Conservation (phyloP, 2,329 filamentous ascomycete species). For the Fonsecaea multimorphosa region DNA sequence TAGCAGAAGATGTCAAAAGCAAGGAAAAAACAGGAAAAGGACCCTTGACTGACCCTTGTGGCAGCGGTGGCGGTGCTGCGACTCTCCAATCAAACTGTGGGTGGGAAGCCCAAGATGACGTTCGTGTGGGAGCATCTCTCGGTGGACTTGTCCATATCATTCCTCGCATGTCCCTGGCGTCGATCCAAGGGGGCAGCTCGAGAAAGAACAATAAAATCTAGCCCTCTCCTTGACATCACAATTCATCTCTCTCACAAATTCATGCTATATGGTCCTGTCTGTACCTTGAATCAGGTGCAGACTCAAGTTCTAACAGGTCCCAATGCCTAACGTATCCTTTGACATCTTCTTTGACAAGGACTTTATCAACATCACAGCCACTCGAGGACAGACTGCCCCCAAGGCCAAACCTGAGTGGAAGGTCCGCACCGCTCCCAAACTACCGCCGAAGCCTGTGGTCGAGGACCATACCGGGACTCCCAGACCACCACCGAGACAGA, state of each 20-base stretch:
- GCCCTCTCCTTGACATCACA: constrained; percentile 10
- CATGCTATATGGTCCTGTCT: constrained; percentile 4
- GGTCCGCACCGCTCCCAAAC: constrained; percentile 40
- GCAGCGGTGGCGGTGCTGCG: constrained; percentile 30
- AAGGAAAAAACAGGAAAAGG: constrained; percentile 29
- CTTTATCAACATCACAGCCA: constrained; percentile 42
- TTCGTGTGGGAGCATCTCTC: constrained; percentile 7
- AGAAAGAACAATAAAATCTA: constrained; percentile 4
- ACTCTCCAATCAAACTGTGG: background rate
- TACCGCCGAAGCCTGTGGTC: constrained; percentile 38
- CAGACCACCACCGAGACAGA: constrained; percentile 33
- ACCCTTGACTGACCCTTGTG: constrained; percentile 20
- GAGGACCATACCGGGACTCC: constrained; percentile 30
- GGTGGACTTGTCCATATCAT: constrained; percentile 14
- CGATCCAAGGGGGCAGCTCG: constrained; percentile 14
- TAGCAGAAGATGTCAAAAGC: constrained; percentile 15
- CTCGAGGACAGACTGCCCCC: constrained; percentile 39
- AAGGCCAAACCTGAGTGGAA: constrained; percentile 42
- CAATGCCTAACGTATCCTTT: constrained; percentile 43
- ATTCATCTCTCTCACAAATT: background rate
- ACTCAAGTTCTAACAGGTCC: constrained; percentile 20
- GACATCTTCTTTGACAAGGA: constrained; percentile 42
- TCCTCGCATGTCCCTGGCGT: constrained; percentile 8
- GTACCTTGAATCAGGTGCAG: constrained; percentile 8
- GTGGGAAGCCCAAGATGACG: constrained; percentile 29